Conservation (phyloP, 2,329 filamentous ascomycete species). For the Venturiaceae sp. region DNA sequence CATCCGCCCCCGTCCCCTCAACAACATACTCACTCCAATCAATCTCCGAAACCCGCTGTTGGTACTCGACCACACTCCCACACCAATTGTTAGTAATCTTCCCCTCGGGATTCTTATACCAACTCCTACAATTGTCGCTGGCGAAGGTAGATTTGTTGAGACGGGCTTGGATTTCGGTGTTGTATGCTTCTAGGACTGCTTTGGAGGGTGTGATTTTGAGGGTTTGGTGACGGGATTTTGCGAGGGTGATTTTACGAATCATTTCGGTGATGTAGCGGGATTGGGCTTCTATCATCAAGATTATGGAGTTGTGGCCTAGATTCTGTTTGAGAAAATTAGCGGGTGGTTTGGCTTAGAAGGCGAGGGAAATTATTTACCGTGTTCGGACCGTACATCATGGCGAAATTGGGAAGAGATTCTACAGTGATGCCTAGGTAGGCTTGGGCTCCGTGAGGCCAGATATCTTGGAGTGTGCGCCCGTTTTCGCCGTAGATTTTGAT, state of each 20-base stretch:
- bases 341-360: conserved; percentile 8
- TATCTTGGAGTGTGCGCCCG: conserved; percentile 32
- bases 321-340: conserved; percentile 12
- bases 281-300: conserved; percentile 54
- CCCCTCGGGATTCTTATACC: conserved; percentile 47
- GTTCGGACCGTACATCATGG: conserved; percentile 49
- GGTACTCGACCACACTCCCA: conserved; percentile 46
- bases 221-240: conserved; percentile 26
- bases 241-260: conserved; percentile 38
- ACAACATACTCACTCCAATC: conserved; percentile 36
- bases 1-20: conserved; percentile 21
- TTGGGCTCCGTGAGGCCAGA: conserved; percentile 45
- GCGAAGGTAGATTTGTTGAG: conserved; percentile 39
- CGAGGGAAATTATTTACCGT: conserved; percentile 27
- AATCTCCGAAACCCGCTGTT: conserved; percentile 33
- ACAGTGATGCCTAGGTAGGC: conserved; percentile 44
- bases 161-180: conserved; percentile 34
- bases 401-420: conserved; percentile 45
- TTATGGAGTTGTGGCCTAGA: conserved; percentile 46
- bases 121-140: conserved; percentile 43
- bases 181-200: conserved; percentile 31
- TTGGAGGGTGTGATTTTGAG: conserved; percentile 37
- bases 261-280: conserved; percentile 43
- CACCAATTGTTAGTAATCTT: conserved; percentile 45
- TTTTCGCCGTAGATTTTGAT: conserved; percentile 37